Conservation (phyloP, 2,329 filamentous ascomycete genomes). For the Verticillium isaacii region DNA sequence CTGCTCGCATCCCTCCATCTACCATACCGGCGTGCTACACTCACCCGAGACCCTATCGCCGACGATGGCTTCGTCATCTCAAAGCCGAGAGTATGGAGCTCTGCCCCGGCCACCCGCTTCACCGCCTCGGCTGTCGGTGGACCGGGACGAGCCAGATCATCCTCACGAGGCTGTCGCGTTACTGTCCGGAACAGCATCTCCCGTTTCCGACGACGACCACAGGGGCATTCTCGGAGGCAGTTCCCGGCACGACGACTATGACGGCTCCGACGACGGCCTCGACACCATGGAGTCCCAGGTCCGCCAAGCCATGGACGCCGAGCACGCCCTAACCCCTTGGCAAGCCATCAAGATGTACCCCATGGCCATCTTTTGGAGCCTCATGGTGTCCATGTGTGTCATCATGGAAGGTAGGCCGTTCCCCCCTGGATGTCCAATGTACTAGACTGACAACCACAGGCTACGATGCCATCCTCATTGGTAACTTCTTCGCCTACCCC, state of each 20-base stretch:
- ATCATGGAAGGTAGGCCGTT: constrained; percentile 22
- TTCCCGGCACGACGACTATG: neutral
- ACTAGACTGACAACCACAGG: neutral
- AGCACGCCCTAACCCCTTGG: constrained; percentile 8
- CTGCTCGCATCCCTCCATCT: neutral
- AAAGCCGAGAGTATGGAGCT: neutral
- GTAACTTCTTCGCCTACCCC: constrained; percentile 21
- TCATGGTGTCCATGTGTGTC: constrained; percentile 19
- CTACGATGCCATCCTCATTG: constrained; percentile 14
- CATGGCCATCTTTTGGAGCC: constrained; percentile 20
- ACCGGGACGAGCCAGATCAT: neutral
- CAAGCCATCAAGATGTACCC: constrained; percentile 13
- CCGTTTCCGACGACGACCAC: neutral
- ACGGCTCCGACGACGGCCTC: neutral
- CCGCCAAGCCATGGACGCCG: constrained; percentile 6
- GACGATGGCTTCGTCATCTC: neutral
- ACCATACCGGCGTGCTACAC: too few relatives aligned
- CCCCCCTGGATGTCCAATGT: neutral
- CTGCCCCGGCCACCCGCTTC: neutral
- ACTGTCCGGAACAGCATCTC: neutral
- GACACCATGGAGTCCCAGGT: constrained; percentile 4
- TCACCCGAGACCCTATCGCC: neutral
- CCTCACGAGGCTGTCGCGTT: neutral
- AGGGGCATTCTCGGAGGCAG: neutral
- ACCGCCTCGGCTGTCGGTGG: neutral